Base-by-base conservation (phyloP, 331 rosid species). In the Arachis monticola region DNA sequence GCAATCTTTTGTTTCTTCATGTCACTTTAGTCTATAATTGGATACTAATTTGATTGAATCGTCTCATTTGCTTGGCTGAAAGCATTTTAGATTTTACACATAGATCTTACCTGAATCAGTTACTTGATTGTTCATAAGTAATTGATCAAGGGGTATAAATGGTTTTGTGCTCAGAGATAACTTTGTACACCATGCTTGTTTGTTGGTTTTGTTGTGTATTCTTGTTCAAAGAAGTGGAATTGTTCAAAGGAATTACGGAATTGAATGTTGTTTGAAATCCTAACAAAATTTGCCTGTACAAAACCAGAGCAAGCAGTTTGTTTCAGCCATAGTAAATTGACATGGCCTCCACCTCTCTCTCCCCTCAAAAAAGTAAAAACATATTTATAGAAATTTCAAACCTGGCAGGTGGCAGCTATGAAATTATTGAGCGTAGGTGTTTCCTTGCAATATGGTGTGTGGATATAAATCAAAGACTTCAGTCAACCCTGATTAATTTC, bases 1-100 rank as follows among this genome's bases (percentile, higher is more conserved):
- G 17, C 38, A 46, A 6, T 67, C 17, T 31, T 59, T n/a, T 59
- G 42, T 73, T 79, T 48, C 64, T 50, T 48, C 3, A 7, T 77
- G 57, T 52, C 52, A 59, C 41, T 67, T 58, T 38, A 22, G 38
- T 52, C 14, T 3, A 52, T 51, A 2, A 31, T 17, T 52, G 45
- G 22, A 55, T 64, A 7, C 38, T 44, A 13, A 31, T 74, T 60
- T 68, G 22, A 32, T 53, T 60, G 45, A 50, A 45, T 27, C 42
- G 56, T 50, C 67, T 50, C 38, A 12, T 58, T 58, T 72, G 7
- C 41, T 64, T 5, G 17, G 30, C 27, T 17, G 13, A 13, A 64
- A 44, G 51, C 3, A 8, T 48, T 10, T 17, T 40, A 2, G 3
- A 6, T 71, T 22, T 9, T n/a, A 74, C 68, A 32, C 73, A 69